Evolutionary conservation across 2,329 filamentous ascomycete species (phyloP), one percentile per base, ranked within the genome.

Genomic region (Calonectria crousiana): DNA sequence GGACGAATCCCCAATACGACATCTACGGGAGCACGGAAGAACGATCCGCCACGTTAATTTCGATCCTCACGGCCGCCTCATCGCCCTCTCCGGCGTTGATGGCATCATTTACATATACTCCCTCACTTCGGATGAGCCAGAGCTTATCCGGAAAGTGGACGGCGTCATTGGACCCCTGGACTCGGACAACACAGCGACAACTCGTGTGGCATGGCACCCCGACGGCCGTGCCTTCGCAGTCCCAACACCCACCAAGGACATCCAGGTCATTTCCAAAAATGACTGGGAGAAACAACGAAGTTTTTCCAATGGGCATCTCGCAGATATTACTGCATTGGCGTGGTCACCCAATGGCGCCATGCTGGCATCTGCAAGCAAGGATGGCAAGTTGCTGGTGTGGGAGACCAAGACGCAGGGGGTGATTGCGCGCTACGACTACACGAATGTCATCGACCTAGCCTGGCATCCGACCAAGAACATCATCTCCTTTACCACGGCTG

Each of bases 271-370:
- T 71, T 98, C 96, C n/a, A 92, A 93, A 75, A 92, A 92, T 67
- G 95, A 98, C 83, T 98, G 96, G 94, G 94, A 95, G 82, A 93
- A 94, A 78, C 95, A 98, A 83, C 91, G 94, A 74, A 86, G 88
- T 0, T 99, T 99, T 82, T 87, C 92, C 18, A 92, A 93, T 36
- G 95, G 94, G 0, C 97, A 98, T 82, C 92, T 92, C 52, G 93
- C 93, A 23, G 94, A 97, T 78, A 93, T 99, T 73, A 98, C 95
- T 0, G 94, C 96, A 3, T 86, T 97, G 44, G 92, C 94, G 44
- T 99, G 97, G 97, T 98, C 96, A 18, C 95, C 95, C 2, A 99
- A 99, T 82, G 97, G 97, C 49, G 95, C 96, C 1, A 88, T 99
- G 80, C 88, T 99, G 28, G 95, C 93, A 13, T 92, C 92, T 23